Percentiles rank a stretch among this genome's conserved stretches.
These are phyloP conservation scores for Eucalyptus paniculata DNA, from an alignment of 345 rosid genomes.

Conservation along the genomic window DNA sequence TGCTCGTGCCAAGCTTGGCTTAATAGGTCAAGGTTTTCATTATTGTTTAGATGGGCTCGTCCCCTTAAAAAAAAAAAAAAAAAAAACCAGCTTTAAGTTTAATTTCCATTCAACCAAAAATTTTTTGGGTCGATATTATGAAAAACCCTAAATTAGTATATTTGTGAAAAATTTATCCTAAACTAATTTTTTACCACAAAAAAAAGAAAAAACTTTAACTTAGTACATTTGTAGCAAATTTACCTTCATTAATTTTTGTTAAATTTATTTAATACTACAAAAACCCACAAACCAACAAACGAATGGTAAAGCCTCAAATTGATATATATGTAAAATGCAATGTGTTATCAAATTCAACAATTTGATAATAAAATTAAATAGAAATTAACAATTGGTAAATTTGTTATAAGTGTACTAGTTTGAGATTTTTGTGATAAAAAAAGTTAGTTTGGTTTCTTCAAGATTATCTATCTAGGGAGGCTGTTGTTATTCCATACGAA, in stretches of 20 bases:
- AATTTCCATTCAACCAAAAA: fast-evolving
- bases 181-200: not conserved
- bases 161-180: too few relatives aligned
- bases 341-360: not conserved
- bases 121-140: not conserved
- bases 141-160: too few relatives aligned
- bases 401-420: fast-evolving
- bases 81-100: not conserved
- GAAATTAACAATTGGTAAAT: fast-evolving
- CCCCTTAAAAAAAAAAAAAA: not conserved
- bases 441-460: not conserved
- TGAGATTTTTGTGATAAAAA: not conserved
- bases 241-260: too few relatives aligned
- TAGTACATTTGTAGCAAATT: not conserved
- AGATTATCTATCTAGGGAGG: not conserved
- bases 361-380: not conserved
- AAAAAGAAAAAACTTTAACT: not conserved
- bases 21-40: not conserved
- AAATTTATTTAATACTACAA: too few relatives aligned
- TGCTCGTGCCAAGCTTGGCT: not conserved
- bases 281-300: not conserved
- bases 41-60: not conserved
- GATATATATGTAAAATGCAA: fast-evolving
- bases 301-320: not conserved
- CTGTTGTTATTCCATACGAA: not conserved